These are phyloP conservation scores for Pythium scleroteichum DNA, from an alignment of 352 stramenopile genomes.

Conservation along the genomic window DNA sequence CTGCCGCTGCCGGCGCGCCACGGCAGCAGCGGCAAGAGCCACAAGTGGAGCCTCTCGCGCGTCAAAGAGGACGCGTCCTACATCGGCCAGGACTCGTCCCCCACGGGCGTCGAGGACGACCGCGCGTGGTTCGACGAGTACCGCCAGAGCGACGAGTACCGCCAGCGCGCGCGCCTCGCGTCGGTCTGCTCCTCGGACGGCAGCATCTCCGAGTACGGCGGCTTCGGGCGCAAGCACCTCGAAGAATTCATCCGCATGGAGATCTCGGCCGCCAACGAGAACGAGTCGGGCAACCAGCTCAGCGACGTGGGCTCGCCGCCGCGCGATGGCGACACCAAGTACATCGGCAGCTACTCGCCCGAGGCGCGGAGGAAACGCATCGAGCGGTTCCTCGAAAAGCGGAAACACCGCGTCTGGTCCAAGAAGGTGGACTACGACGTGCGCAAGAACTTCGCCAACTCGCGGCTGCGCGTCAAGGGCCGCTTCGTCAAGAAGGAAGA, in stretches of 20 bases:
- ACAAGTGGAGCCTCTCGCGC: constrained; percentile 58
- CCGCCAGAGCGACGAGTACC: constrained; percentile 62
- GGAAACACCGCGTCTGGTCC: constrained; percentile 92
- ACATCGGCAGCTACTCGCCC: constrained; percentile 89
- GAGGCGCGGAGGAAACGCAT: constrained; percentile 85
- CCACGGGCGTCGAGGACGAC: constrained; percentile 68
- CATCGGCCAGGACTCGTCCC: constrained; percentile 60
- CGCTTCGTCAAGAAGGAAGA: constrained; percentile 99
- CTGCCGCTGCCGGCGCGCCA: constrained; percentile 23
- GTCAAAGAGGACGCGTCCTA: constrained; percentile 66
- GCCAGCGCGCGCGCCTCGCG: constrained; percentile 62
- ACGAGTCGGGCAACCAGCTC: constrained; percentile 35
- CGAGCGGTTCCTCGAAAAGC: constrained; percentile 91
- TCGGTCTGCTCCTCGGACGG: constrained; percentile 80
- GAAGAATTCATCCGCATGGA: constrained; percentile 84
- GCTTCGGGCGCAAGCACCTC: constrained; percentile 66
- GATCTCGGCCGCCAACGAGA: constrained; percentile 71
- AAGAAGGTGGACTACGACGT: constrained; percentile 99
- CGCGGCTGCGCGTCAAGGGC: constrained; percentile 95
- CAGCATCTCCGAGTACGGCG: constrained; percentile 63
- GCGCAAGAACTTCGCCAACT: constrained; percentile 99
- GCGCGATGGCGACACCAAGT: constrained; percentile 44
- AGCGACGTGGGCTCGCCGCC: constrained; percentile 8
- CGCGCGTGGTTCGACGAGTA: constrained; percentile 63
- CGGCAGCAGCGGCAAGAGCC: constrained; percentile 34